A percentile compares a stretch with the other conserved stretches of the same genome.
Conservation (phyloP, 768 basidiomycete species). For the Lepiota brunneoincarnata region DNA sequence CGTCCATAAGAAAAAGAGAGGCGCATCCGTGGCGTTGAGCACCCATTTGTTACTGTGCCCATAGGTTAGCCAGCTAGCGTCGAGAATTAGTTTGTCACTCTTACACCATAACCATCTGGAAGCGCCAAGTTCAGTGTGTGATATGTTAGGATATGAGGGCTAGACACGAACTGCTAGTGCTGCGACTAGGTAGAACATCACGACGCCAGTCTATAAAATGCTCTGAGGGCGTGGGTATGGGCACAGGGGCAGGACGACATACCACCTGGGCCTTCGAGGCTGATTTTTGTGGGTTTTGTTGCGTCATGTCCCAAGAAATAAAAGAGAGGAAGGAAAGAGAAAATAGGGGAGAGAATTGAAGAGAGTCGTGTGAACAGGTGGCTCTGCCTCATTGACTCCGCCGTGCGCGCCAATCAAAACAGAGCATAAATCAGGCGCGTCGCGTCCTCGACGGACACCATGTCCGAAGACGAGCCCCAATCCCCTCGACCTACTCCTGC, state of each 20-base stretch:
- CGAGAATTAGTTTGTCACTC: slow-evolving; percentile 6
- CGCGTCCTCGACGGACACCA: slow-evolving; percentile 11
- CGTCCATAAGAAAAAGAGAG: slow-evolving; percentile 83
- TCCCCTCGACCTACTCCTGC: slow-evolving; percentile 18
- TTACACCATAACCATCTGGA: slow-evolving; percentile 90
- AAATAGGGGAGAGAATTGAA: neutral
- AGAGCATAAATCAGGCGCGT: neutral
- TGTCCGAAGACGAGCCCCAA: slow-evolving; percentile 20
- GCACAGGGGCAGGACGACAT: slow-evolving; percentile 19
- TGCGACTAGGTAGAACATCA: slow-evolving; percentile 86
- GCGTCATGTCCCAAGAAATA: slow-evolving; percentile 1
- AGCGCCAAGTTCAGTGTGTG: neutral
- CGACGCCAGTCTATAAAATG: slow-evolving; percentile 60
- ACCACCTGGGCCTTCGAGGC: slow-evolving; percentile 47
- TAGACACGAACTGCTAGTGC: slow-evolving; percentile 69
- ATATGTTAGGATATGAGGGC: neutral
- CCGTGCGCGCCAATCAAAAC: neutral
- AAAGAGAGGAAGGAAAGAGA: neutral
- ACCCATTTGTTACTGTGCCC: slow-evolving; percentile 85
- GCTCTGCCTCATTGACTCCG: neutral
- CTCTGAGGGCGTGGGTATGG: neutral
- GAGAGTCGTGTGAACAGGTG: neutral
- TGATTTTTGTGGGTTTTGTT: slow-evolving; percentile 17
- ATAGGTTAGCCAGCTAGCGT: slow-evolving; percentile 12
- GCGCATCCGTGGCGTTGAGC: slow-evolving; percentile 65